phyloP scores from a whole-genome alignment of 768 basidiomycete genomes.

The Lyophyllum semitale region DNA sequence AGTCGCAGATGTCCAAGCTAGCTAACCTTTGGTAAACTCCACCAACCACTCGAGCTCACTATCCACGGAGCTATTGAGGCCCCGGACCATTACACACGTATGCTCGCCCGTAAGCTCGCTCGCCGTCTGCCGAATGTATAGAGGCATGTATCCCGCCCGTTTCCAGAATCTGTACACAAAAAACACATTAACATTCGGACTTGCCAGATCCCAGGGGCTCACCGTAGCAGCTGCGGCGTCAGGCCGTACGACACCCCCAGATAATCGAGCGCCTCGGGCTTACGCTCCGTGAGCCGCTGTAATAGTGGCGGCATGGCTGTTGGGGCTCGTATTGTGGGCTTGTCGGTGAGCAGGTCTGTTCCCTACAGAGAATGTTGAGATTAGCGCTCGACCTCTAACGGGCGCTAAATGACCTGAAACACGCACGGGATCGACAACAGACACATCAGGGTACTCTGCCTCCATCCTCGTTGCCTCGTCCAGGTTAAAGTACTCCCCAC shows the following conservation, averaged over 20 bases:
- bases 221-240: constrained; percentile 82
- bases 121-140: constrained; percentile 91
- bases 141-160: constrained; percentile 84
- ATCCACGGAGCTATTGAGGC: constrained; percentile 67
- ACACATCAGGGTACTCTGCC: constrained; percentile 61
- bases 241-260: constrained; percentile 96
- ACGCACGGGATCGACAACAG: constrained; percentile 46
- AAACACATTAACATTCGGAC: background rate
- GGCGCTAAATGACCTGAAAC: background rate
- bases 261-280: constrained; percentile 90
- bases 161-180: constrained; percentile 82
- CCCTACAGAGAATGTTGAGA: constrained; percentile 21
- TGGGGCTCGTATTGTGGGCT: constrained; percentile 69
- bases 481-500: constrained; percentile 87
- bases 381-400: background rate
- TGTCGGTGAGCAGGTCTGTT: constrained; percentile 71
- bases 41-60: constrained; percentile 78
- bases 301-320: constrained; percentile 90
- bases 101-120: constrained; percentile 97
- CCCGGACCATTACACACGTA: constrained; percentile 92
- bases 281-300: constrained; percentile 85
- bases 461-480: constrained; percentile 64
- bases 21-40: constrained; percentile 83
- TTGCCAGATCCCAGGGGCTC: constrained; percentile 6
- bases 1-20: constrained; percentile 12